These are phyloP conservation scores for Taphrina communis DNA, from an alignment of 1,139 yeast genomes.

Conservation along the genomic window DNA sequence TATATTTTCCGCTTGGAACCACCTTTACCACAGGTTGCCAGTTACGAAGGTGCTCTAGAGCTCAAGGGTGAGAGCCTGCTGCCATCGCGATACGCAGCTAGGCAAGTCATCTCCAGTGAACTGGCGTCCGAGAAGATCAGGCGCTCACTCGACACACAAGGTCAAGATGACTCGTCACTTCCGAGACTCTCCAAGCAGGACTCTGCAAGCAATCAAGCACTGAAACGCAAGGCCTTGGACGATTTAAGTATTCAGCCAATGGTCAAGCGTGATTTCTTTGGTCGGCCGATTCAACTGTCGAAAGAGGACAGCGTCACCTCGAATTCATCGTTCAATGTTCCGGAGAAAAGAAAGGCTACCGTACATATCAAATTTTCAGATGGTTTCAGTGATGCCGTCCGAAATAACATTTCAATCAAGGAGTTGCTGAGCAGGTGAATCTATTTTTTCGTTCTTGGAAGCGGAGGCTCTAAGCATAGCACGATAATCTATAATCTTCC, in stretches of 20 bases:
- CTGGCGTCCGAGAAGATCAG: slow-evolving; percentile 38
- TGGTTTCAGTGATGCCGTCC: slow-evolving; percentile 92
- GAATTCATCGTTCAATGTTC: background rate
- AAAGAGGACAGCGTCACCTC: slow-evolving; percentile 7
- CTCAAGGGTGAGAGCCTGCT: slow-evolving; percentile 28
- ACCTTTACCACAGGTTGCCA: slow-evolving; percentile 24
- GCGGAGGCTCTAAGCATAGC: slow-evolving; percentile 2
- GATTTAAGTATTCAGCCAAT: slow-evolving; percentile 23
- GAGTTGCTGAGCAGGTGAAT: slow-evolving; percentile 51
- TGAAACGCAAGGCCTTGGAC: slow-evolving; percentile 40
- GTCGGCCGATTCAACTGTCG: slow-evolving; percentile 10
- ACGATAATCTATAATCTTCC: background rate
- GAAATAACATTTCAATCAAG: slow-evolving; percentile 81
- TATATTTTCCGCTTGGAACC: slow-evolving; percentile 51
- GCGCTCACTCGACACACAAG: slow-evolving; percentile 18
- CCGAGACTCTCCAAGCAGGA: slow-evolving; percentile 4
- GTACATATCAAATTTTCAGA: slow-evolving; percentile 94
- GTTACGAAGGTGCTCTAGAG: slow-evolving; percentile 18
- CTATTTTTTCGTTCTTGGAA: background rate
- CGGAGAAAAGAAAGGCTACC: slow-evolving; percentile 50
- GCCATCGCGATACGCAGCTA: slow-evolving; percentile 46
- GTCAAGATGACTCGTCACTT: slow-evolving; percentile 26
- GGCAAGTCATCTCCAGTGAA: slow-evolving; percentile 49
- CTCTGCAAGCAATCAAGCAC: slow-evolving; percentile 15
- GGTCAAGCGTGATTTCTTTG: slow-evolving; percentile 47